Conservation (phyloP, 805 yeast genomes). For the Danielozyma ontarioensis region DNA sequence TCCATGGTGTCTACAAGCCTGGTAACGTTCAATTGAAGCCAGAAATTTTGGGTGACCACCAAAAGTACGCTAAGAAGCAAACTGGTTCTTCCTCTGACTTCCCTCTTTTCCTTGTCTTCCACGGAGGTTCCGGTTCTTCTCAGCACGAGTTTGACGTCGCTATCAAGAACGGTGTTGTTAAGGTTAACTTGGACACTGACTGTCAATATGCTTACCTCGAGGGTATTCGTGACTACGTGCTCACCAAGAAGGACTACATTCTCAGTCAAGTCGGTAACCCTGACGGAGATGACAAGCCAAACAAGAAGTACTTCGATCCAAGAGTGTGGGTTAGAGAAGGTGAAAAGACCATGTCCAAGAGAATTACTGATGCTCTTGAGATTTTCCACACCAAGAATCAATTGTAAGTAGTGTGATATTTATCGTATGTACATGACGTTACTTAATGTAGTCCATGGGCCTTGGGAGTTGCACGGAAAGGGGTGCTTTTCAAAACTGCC, state of each 20-base stretch:
- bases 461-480: too few species aligned
- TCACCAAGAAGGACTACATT: conserved; percentile 93
- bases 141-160: conserved; percentile 89
- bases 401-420: too few species aligned
- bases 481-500: too few species aligned
- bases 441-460: too few species aligned
- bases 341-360: conserved; percentile 93
- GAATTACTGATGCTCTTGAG: conserved; percentile 78
- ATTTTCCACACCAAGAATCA: conserved; percentile 78
- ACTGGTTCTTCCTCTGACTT: conserved; percentile 45
- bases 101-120: conserved; percentile 97
- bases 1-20: conserved; percentile 99
- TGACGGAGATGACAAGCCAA: conserved; percentile 98
- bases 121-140: conserved; percentile 99
- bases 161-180: conserved; percentile 91
- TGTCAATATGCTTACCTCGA: conserved; percentile 95
- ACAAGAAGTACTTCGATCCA: conserved; percentile 99
- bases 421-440: too few species aligned
- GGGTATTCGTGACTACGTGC: conserved; percentile 97
- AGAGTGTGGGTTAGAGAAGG: conserved; percentile 99
- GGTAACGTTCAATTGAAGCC: conserved; percentile 96
- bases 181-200: conserved; percentile 99
- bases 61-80: conserved; percentile 75
- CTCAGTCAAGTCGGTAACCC: conserved; percentile 94
- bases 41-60: conserved; percentile 92